Evolutionary conservation across 2,329 filamentous ascomycete species (phyloP), one percentile per base, ranked within the genome.

Genomic region (Colletotrichum scovillei): DNA sequence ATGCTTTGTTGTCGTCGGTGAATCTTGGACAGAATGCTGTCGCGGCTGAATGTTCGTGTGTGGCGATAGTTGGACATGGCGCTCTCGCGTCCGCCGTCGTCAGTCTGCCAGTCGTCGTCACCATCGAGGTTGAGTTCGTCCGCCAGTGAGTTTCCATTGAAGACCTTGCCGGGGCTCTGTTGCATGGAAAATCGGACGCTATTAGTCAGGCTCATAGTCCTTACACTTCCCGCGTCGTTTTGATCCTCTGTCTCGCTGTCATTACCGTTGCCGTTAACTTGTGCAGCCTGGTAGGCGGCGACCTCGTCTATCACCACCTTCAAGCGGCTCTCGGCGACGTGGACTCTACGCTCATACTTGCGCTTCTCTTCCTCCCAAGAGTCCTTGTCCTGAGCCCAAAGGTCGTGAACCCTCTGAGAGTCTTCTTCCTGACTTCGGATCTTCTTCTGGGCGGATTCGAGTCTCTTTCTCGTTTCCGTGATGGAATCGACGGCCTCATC

Each of bases 41-140:
- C 90, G 24, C 89, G 87, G 78, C 90, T 92, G 68, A 86, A 84
- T 67, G 85, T 89, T 32, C 90, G 87, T 46, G 81, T 82, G 76
- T 91, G 90, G 22, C 83, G 82, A 64, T 82, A 78, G 69, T 84
- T 82, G 3, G 91, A 92, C 62, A 91, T 78, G 19, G 87, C 86
- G 74, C 90, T 93, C 69, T 92, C 89, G 49, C 91, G 90, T 1
- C 92, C 92, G 63, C 94, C 93, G 57, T 92, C 89, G 75, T 95
- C 92, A 46, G 93, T 92, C 75, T 93, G 86, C 67, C 91, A 89
- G 56, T 90, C 88, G 38, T 95, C 94, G 69, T 96, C 94, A 74
- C 94, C 93, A 70, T 95, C 94, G 74, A 98, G 93, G 74, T 94
- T 92, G 67, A 99, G 88, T 83, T 99, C 97, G 77, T 98, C 95